Evolutionary conservation across 2,329 filamentous ascomycete species (phyloP).

Genomic region (Cordyceps fumosorosea): DNA sequence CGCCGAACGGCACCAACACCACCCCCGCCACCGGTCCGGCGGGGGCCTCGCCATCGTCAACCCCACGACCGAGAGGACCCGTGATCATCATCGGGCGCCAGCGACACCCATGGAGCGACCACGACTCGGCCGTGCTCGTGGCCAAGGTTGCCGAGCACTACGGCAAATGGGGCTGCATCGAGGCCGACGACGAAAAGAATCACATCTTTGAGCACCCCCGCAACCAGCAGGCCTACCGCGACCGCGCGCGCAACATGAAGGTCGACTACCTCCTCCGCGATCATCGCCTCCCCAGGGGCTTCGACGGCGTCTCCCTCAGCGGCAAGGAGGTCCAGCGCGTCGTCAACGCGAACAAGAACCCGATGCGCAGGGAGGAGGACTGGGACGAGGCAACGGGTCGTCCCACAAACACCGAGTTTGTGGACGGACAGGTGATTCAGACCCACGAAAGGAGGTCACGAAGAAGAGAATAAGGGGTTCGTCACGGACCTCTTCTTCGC

Average conservation of each 20-base stretch:
- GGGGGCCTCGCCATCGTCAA: background rate
- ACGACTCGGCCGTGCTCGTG: conserved; percentile 37
- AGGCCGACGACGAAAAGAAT: conserved; percentile 21
- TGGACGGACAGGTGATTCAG: background rate
- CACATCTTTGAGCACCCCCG: conserved; percentile 35
- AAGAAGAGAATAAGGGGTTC: no score
- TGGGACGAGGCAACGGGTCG: background rate
- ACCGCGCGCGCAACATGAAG: conserved; percentile 53
- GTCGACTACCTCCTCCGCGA: conserved; percentile 43
- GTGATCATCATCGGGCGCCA: conserved; percentile 16
- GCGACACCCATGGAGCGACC: conserved; percentile 35
- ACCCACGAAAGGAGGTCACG: no score
- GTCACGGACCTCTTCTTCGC: no score
- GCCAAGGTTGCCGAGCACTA: conserved; percentile 29
- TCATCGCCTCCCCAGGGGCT: conserved; percentile 36
- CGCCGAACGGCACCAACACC: background rate
- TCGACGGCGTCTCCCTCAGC: conserved; percentile 44
- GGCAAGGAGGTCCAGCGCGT: conserved; percentile 42
- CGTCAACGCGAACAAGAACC: conserved; percentile 39
- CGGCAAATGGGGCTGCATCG: conserved; percentile 27
- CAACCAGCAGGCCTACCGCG: conserved; percentile 50
- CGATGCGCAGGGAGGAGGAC: conserved; percentile 16
- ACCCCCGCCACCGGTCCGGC: background rate
- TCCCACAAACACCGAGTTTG: background rate
- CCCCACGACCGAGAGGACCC: background rate